Percentiles rank a stretch among this genome's conserved stretches.
phyloP scores from a whole-genome alignment of 2,329 filamentous ascomycete genomes.

The Sporothrix mexicana region DNA sequence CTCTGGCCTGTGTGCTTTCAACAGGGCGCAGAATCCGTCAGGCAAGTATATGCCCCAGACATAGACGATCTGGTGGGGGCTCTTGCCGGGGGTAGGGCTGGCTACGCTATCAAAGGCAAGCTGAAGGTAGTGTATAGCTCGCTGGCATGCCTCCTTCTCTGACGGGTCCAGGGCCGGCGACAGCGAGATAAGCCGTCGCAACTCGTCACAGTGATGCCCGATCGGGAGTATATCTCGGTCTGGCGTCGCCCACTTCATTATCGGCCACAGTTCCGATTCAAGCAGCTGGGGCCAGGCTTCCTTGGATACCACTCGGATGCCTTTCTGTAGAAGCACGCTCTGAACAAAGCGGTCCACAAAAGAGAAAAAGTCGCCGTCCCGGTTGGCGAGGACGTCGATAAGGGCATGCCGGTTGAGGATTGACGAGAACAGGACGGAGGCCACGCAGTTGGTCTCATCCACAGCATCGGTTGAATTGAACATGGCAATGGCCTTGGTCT shows the following conservation, averaged over 20 bases:
- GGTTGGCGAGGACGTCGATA: constrained; percentile 52
- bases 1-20: constrained; percentile 48
- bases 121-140: constrained; percentile 43
- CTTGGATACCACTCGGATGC: constrained; percentile 49
- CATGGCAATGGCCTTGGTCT: constrained; percentile 51
- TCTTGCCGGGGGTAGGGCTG: constrained; percentile 30
- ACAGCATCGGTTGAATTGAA: constrained; percentile 45
- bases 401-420: constrained; percentile 55
- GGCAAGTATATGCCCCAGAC: constrained; percentile 48
- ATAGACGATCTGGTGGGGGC: constrained; percentile 42
- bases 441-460: constrained; percentile 37
- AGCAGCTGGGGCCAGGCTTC: constrained; percentile 47
- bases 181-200: constrained; percentile 38
- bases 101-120: constrained; percentile 41
- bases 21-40: constrained; percentile 45
- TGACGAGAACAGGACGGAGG: constrained; percentile 54
- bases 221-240: constrained; percentile 18
- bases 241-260: constrained; percentile 42
- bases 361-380: constrained; percentile 48
- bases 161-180: constrained; percentile 34
- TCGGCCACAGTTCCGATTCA: constrained; percentile 45
- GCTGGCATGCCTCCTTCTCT: constrained; percentile 37
- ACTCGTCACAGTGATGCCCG: constrained; percentile 42
- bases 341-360: constrained; percentile 51
- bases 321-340: constrained; percentile 52